phyloP scores from a whole-genome alignment of 495 filamentous ascomycete species.

The Lentithecium fluviatile region DNA sequence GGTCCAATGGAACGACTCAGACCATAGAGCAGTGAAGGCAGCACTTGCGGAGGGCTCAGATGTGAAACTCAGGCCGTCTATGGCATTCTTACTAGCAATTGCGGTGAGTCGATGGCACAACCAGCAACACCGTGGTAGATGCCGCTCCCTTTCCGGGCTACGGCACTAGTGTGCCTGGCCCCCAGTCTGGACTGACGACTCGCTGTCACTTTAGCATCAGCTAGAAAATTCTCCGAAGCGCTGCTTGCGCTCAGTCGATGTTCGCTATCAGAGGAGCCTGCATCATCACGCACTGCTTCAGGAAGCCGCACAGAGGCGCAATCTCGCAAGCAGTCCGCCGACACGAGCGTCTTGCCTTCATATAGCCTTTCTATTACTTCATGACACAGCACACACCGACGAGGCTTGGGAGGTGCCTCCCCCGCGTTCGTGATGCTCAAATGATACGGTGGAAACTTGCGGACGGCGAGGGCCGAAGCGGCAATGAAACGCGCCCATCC shows the following conservation, averaged over 20 bases:
- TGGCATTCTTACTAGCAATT: neutral
- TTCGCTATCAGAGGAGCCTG: neutral
- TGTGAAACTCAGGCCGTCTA: neutral
- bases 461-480: neutral
- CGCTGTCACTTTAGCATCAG: neutral
- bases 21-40: neutral
- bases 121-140: too few species aligned
- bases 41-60: neutral
- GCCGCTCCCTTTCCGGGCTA: too few species aligned
- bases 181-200: neutral
- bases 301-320: neutral
- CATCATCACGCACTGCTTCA: slow-evolving; percentile 10
- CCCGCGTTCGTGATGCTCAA: slow-evolving; percentile 16
- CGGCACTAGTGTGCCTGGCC: neutral
- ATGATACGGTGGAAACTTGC: slow-evolving; percentile 17
- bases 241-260: slow-evolving; percentile 7
- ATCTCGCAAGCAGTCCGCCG: too few species aligned
- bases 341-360: neutral
- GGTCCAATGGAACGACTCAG: neutral
- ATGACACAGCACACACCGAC: neutral
- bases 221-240: neutral
- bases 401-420: neutral
- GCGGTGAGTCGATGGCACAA: neutral
- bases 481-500: neutral
- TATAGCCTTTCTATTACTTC: too few species aligned